Percentiles rank a stretch among this genome's conserved stretches.
Evolutionary conservation across 2,329 filamentous ascomycete species (phyloP).

Genomic region (Aspergillus sp.): DNA sequence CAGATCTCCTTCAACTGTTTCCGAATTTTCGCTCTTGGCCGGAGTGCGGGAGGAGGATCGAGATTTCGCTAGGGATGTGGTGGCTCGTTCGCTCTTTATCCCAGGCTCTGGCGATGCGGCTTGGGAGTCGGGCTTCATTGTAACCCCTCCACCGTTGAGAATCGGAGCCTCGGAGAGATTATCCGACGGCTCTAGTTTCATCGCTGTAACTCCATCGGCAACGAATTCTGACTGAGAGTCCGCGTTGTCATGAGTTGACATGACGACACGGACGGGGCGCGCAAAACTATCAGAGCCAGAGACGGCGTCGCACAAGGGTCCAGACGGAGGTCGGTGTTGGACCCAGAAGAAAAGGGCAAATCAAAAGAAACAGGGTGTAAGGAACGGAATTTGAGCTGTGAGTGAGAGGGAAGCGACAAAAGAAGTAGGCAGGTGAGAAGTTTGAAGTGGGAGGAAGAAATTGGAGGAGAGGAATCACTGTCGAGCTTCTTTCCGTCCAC

Average conservation of each 20-base stretch:
- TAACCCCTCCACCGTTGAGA: conserved; percentile 24
- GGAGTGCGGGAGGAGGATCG: conserved; percentile 24
- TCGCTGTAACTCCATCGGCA: conserved; percentile 37
- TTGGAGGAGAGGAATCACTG: conserved; percentile 13
- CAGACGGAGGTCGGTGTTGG: not conserved
- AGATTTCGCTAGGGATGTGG: conserved; percentile 23
- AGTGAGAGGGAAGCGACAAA: conserved; percentile 4
- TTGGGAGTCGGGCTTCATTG: conserved; percentile 22
- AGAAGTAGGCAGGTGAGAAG: conserved; percentile 10
- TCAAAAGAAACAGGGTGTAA: not conserved
- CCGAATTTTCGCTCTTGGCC: conserved; percentile 30
- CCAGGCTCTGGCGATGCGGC: conserved; percentile 18
- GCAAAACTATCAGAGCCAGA: conserved; percentile 20
- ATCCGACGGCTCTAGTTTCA: conserved; percentile 32
- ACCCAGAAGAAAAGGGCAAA: conserved; percentile 1
- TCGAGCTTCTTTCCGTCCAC: conserved; percentile 16
- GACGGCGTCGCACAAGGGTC: conserved; percentile 1
- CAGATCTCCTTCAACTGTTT: conserved; percentile 16
- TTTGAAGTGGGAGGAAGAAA: conserved; percentile 10
- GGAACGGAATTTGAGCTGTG: not conserved
- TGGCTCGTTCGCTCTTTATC: conserved; percentile 15
- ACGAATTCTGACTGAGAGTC: conserved; percentile 37
- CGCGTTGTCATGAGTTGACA: conserved; percentile 43
- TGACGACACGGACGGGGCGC: conserved; percentile 39
- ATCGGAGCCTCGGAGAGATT: conserved; percentile 21